These are phyloP conservation scores for Fusarium coicis DNA, from an alignment of 2,329 filamentous ascomycete species.

Conservation along the genomic window DNA sequence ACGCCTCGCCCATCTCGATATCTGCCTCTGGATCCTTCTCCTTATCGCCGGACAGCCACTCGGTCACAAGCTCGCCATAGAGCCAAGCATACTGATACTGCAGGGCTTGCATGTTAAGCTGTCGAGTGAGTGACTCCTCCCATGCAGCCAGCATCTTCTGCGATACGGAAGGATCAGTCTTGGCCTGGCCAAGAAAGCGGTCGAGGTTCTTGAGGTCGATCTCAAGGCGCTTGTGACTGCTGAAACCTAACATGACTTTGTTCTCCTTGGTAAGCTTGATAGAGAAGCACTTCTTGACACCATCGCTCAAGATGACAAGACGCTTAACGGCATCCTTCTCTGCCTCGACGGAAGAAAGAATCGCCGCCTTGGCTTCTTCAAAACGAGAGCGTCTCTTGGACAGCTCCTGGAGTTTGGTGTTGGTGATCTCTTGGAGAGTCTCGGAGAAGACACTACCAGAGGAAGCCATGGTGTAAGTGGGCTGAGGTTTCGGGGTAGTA, in stretches of 20 bases:
- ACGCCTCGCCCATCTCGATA: conserved; percentile 49
- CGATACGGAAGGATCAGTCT: conserved; percentile 55
- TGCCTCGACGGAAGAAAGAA: conserved; percentile 44
- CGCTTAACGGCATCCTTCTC: conserved; percentile 46
- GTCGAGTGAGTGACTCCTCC: conserved; percentile 51
- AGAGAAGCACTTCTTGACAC: conserved; percentile 51
- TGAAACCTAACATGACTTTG: conserved; percentile 37
- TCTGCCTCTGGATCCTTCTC: conserved; percentile 18
- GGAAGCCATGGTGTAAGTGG: conserved; percentile 38
- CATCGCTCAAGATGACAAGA: conserved; percentile 47
- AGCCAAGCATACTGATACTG: conserved; percentile 58
- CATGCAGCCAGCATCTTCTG: conserved; percentile 46
- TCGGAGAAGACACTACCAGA: conserved; percentile 54
- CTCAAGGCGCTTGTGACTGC: conserved; percentile 44
- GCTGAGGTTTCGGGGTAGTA: neutral
- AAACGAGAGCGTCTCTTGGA: conserved; percentile 53
- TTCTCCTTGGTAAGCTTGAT: conserved; percentile 46
- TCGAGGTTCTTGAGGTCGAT: conserved; percentile 53
- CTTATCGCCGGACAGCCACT: conserved; percentile 54
- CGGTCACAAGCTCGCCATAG: conserved; percentile 59
- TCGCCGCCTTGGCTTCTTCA: conserved; percentile 48
- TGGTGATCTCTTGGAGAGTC: conserved; percentile 57
- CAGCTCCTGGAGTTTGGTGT: conserved; percentile 56
- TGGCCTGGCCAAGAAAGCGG: conserved; percentile 54
- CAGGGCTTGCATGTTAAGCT: conserved; percentile 54